Evolutionary conservation across 1,139 yeast genomes (phyloP).

Genomic region (Blastobotrys illinoisensis): DNA sequence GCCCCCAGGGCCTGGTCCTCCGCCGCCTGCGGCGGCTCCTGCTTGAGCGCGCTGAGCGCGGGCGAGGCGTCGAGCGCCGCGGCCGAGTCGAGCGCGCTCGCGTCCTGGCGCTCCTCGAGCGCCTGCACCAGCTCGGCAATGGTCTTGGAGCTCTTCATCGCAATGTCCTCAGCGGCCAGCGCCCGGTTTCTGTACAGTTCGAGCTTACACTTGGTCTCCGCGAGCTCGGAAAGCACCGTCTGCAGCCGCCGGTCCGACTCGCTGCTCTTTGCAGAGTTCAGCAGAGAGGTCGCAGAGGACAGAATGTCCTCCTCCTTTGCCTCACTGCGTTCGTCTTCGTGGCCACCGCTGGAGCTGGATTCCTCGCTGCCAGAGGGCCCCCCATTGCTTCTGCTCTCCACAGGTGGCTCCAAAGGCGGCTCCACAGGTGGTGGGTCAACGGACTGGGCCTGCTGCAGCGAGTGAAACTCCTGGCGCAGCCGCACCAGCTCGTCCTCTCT

Average conservation of each 20-base stretch:
- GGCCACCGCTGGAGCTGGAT: too few species aligned
- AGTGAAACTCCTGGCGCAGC: background rate
- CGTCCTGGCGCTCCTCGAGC: constrained; percentile 11
- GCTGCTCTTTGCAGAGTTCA: background rate
- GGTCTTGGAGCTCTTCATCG: constrained; percentile 15
- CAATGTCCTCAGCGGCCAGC: constrained; percentile 20
- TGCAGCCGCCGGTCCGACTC: constrained; percentile 10
- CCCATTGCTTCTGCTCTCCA: too few species aligned
- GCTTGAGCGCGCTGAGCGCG: too few species aligned
- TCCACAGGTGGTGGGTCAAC: too few species aligned
- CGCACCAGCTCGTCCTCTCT: constrained; percentile 4
- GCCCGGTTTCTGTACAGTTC: constrained; percentile 18
- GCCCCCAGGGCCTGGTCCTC: too few species aligned
- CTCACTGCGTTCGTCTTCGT: too few species aligned
- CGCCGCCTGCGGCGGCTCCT: too few species aligned
- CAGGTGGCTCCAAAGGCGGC: too few species aligned
- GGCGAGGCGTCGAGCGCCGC: too few species aligned
- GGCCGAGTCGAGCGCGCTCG: background rate
- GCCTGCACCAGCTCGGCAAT: constrained; percentile 18
- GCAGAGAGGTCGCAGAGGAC: too few species aligned
- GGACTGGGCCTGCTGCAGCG: constrained; percentile 1
- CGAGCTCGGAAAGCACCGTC: constrained; percentile 13
- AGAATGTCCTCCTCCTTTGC: too few species aligned
- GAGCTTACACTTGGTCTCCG: constrained; percentile 14
- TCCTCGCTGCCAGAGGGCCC: too few species aligned